A percentile compares a stretch with the other conserved stretches of the same genome.
phyloP scores from a whole-genome alignment of 2,329 filamentous ascomycete genomes.

The Epichloe glyceriae region DNA sequence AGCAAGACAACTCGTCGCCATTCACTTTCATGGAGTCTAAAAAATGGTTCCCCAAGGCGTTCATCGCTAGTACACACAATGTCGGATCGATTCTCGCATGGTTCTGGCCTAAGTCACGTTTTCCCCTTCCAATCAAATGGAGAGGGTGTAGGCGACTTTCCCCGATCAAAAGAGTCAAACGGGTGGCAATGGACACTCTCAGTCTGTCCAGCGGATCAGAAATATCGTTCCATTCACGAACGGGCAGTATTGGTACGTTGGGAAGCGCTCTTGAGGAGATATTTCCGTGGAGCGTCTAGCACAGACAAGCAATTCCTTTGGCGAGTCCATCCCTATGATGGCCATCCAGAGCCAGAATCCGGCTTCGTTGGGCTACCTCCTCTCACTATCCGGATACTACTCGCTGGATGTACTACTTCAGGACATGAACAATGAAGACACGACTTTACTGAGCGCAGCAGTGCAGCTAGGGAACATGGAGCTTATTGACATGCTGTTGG shows the following conservation, averaged over 20 bases:
- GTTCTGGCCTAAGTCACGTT: slow-evolving; percentile 62
- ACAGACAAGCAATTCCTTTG: slow-evolving; percentile 55
- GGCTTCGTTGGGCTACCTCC: slow-evolving; percentile 63
- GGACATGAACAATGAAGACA: slow-evolving; percentile 81
- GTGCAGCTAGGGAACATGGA: slow-evolving; percentile 70
- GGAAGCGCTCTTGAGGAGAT: slow-evolving; percentile 66
- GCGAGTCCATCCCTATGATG: slow-evolving; percentile 85
- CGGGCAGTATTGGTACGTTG: slow-evolving; percentile 64
- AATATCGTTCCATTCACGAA: slow-evolving; percentile 68
- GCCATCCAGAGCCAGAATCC: slow-evolving; percentile 60
- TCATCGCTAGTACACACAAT: slow-evolving; percentile 29
- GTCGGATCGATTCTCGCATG: slow-evolving; percentile 40
- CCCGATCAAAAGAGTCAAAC: slow-evolving; percentile 48
- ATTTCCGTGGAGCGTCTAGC: slow-evolving; percentile 68
- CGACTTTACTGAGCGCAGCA: slow-evolving; percentile 77
- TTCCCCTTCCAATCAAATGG: slow-evolving; percentile 65
- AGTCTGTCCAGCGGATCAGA: slow-evolving; percentile 81
- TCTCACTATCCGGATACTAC: slow-evolving; percentile 67
- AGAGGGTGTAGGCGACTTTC: slow-evolving; percentile 29
- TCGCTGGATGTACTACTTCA: slow-evolving; percentile 57
- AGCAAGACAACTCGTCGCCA: slow-evolving; percentile 32
- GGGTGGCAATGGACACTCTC: slow-evolving; percentile 77
- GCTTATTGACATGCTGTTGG: slow-evolving; percentile 62
- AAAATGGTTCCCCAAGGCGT: slow-evolving; percentile 30
- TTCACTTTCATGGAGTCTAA: slow-evolving; percentile 35